phyloP scores from a whole-genome alignment of 345 rosid genomes.

The Euphorbia tirucalli region DNA sequence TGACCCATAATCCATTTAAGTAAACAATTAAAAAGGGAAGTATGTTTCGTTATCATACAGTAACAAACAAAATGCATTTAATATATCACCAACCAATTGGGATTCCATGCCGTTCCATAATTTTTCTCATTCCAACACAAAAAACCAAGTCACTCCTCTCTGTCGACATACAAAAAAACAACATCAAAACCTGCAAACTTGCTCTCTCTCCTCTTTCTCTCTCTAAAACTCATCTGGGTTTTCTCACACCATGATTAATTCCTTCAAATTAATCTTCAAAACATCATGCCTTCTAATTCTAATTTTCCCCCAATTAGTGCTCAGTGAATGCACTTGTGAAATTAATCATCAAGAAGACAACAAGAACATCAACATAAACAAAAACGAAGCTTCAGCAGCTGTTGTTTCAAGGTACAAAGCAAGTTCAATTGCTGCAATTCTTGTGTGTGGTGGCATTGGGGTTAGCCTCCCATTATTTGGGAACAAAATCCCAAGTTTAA shows the following conservation, averaged over 20 bases:
- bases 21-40: too few species aligned
- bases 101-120: neutral
- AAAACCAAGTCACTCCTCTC: neutral
- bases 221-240: neutral
- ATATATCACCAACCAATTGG: neutral
- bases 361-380: neutral
- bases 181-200: neutral
- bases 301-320: neutral
- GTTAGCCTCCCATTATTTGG: slow-evolving; percentile 53
- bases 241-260: neutral
- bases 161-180: neutral
- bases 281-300: neutral
- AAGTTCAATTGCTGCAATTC: slow-evolving; percentile 48
- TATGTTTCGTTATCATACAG: too few species aligned
- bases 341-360: too few species aligned
- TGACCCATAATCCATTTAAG: too few species aligned
- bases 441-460: slow-evolving; percentile 50
- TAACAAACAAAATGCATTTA: neutral
- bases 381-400: neutral
- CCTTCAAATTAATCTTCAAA: neutral
- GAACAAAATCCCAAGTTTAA: slow-evolving; percentile 27
- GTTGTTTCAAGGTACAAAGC: slow-evolving; percentile 30
- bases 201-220: neutral
- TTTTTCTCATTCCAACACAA: neutral
- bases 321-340: neutral